Percentiles rank a stretch among this genome's conserved stretches.
These are phyloP conservation scores for Lantana camara DNA, from an alignment of 257 asterid genomes.

Conservation along the genomic window DNA sequence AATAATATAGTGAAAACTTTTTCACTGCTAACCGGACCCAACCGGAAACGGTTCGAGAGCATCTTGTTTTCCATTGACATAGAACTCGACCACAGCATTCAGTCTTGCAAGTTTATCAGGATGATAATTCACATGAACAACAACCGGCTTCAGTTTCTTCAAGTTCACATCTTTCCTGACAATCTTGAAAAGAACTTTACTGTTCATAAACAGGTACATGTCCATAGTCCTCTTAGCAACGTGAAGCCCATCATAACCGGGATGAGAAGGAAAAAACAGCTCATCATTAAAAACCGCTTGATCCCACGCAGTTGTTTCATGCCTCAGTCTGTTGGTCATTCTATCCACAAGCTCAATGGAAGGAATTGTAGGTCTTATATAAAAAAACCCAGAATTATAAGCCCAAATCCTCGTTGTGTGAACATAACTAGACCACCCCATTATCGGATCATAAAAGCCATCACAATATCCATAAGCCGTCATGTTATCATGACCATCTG, in stretches of 20 bases:
- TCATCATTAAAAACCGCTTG: constrained; percentile 64
- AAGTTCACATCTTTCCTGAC: constrained; percentile 47
- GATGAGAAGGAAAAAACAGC: constrained; percentile 54
- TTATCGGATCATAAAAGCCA: constrained; percentile 48
- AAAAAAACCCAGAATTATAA: constrained; percentile 59
- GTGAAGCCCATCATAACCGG: constrained; percentile 54
- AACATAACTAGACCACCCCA: constrained; percentile 60
- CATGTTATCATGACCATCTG: constrained; percentile 54
- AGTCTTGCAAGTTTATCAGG: constrained; percentile 57
- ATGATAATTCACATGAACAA: constrained; percentile 63
- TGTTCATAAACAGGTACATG: constrained; percentile 55
- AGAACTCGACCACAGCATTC: constrained; percentile 60
- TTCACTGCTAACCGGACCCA: constrained; percentile 41
- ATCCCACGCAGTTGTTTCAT: constrained; percentile 43
- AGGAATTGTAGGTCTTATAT: constrained; percentile 53
- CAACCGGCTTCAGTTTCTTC: constrained; percentile 48
- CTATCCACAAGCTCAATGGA: constrained; percentile 63
- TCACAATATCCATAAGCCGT: constrained; percentile 59
- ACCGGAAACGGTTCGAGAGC: constrained; percentile 55
- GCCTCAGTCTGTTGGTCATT: constrained; percentile 44
- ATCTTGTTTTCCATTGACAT: constrained; percentile 50
- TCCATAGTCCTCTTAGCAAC: constrained; percentile 60
- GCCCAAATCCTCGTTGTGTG: constrained; percentile 62
- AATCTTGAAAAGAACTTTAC: constrained; percentile 62
- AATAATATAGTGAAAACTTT: neutral